These are phyloP conservation scores for Epichloe sibirici DNA, from an alignment of 2,329 filamentous ascomycete genomes.

Conservation along the genomic window DNA sequence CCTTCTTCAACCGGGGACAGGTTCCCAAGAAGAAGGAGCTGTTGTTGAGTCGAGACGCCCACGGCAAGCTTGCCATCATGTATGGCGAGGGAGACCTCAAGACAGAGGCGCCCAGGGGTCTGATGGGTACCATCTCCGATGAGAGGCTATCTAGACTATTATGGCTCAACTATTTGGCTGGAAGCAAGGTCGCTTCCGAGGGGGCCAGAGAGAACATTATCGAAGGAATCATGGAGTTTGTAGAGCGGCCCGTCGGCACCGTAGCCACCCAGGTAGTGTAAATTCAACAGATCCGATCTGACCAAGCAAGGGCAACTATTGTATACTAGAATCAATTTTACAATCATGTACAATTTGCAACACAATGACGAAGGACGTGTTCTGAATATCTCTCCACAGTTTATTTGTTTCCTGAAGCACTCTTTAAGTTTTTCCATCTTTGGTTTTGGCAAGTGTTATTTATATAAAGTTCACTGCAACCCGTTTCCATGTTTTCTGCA, in stretches of 20 bases:
- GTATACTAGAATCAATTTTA: background rate
- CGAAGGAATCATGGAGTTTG: constrained; percentile 77
- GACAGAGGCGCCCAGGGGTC: constrained; percentile 30
- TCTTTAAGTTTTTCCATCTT: no score
- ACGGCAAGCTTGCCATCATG: constrained; percentile 54
- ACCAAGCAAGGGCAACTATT: background rate
- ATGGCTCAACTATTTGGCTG: constrained; percentile 84
- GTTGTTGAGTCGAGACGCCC: constrained; percentile 53
- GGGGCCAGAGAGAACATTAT: constrained; percentile 69
- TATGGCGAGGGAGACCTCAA: constrained; percentile 50
- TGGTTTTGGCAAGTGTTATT: background rate
- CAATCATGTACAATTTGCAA: no score
- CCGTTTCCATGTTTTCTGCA: background rate
- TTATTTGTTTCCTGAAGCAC: no score
- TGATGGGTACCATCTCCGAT: constrained; percentile 62
- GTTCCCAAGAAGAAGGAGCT: constrained; percentile 73
- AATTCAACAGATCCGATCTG: background rate
- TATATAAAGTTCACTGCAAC: background rate
- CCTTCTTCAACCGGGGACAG: constrained; percentile 66
- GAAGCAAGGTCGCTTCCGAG: constrained; percentile 78
- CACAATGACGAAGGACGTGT: background rate
- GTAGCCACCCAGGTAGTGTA: constrained; percentile 65
- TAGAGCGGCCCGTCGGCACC: constrained; percentile 77
- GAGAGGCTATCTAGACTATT: constrained; percentile 69
- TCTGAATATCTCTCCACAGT: no score